These are phyloP conservation scores for Arabidopsis suecica DNA, from an alignment of 345 rosid genomes.

Conservation along the genomic window DNA sequence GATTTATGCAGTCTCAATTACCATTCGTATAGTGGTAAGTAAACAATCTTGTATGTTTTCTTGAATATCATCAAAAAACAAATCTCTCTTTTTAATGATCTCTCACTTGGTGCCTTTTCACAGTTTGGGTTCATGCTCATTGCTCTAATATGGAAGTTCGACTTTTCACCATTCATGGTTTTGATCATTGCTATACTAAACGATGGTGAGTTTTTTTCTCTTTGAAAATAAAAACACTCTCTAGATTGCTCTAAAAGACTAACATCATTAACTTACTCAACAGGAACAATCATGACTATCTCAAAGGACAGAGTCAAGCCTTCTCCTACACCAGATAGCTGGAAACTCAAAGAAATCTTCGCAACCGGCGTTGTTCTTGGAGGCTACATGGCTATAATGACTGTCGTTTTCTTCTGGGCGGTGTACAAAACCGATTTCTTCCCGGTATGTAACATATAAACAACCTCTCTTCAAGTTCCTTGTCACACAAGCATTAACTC, in stretches of 20 bases:
- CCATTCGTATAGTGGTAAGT: conserved; percentile 91
- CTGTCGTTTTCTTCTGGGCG: conserved; percentile 86
- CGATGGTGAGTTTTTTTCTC: conserved; percentile 61
- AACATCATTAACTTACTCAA: not conserved
- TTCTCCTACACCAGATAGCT: conserved; percentile 93
- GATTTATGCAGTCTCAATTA: conserved; percentile 96
- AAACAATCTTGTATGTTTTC: conserved; percentile 7
- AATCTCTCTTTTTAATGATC: not conserved
- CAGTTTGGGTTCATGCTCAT: conserved; percentile 91
- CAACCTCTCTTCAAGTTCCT: not conserved
- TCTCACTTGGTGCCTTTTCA: conserved; percentile 22
- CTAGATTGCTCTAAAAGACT: not conserved
- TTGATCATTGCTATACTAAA: conserved; percentile 90
- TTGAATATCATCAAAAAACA: conserved; percentile 3
- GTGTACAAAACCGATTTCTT: conserved; percentile 70
- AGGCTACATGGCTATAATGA: conserved; percentile 79
- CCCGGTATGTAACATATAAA: conserved; percentile 50
- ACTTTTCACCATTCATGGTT: conserved; percentile 97
- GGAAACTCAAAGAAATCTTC: conserved; percentile 91
- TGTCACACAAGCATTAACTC: not conserved
- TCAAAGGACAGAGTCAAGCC: conserved; percentile 95
- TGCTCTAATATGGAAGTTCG: conserved; percentile 84
- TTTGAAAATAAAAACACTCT: not conserved
- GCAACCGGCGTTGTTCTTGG: conserved; percentile 90
- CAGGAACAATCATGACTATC: conserved; percentile 95